Percentiles rank a stretch among this genome's conserved stretches.
These are phyloP conservation scores for Malus hybrid DNA, from an alignment of 331 rosid species.

Conservation along the genomic window DNA sequence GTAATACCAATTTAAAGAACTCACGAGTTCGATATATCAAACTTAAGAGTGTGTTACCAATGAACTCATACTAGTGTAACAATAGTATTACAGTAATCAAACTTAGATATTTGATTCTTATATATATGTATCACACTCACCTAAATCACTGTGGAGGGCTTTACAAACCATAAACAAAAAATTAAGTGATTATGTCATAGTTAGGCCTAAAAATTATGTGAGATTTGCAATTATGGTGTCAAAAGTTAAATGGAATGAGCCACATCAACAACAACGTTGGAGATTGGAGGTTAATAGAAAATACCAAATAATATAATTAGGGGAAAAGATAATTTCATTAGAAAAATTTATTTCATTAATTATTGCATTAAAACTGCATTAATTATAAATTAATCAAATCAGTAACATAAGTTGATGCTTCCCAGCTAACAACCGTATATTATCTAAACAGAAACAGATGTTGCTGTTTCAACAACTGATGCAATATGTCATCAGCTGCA, in stretches of 20 bases:
- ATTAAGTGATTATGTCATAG: neutral
- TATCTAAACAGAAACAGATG: conserved; percentile 1
- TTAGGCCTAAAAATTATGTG: neutral
- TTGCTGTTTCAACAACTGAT: conserved; percentile 11
- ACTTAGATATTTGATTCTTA: too few species aligned
- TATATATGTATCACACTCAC: too few species aligned
- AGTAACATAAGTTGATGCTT: conserved; percentile 5
- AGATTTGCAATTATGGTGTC: neutral
- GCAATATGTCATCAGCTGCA: neutral
- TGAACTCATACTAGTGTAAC: too few species aligned
- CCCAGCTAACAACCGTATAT: conserved; percentile 12
- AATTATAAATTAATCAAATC: neutral
- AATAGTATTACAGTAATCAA: too few species aligned
- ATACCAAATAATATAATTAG: neutral
- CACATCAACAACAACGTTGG: neutral
- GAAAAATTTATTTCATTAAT: neutral
- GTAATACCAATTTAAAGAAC: too few species aligned
- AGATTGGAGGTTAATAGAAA: neutral
- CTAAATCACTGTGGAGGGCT: too few species aligned
- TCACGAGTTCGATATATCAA: too few species aligned
- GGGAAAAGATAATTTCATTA: too few species aligned
- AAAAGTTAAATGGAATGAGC: neutral
- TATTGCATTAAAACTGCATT: neutral
- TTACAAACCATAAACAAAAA: too few species aligned
- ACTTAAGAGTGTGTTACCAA: too few species aligned